Evolutionary conservation across 192 early-diverging fungal species (phyloP).

Genomic region (Powellomyces hirtus): DNA sequence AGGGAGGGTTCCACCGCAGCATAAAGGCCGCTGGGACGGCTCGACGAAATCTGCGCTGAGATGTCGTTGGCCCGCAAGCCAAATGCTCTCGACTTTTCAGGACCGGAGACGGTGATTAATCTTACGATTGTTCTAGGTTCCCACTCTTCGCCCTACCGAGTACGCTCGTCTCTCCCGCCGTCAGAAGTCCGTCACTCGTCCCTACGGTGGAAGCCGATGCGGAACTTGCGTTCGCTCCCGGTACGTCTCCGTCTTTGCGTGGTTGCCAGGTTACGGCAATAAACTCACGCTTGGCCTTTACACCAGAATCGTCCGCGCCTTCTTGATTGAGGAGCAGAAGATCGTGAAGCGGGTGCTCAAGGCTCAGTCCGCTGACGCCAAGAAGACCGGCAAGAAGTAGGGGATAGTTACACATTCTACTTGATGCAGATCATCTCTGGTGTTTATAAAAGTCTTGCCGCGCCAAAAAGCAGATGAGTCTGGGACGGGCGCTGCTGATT

Average conservation of each 20-base stretch:
- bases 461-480: too few relatives aligned
- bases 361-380: slow-evolving; percentile 53
- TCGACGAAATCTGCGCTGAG: background rate
- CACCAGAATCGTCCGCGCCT: slow-evolving; percentile 92
- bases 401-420: background rate
- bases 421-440: too few relatives aligned
- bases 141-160: slow-evolving; percentile 88
- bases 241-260: slow-evolving; percentile 15
- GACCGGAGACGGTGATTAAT: background rate
- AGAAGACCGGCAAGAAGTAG: slow-evolving; percentile 44
- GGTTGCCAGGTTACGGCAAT: background rate
- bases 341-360: slow-evolving; percentile 99
- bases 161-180: slow-evolving; percentile 89
- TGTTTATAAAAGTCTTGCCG: too few relatives aligned
- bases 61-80: too few relatives aligned
- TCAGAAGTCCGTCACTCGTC: slow-evolving; percentile 90
- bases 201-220: slow-evolving; percentile 97
- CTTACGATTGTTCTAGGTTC: slow-evolving; percentile 52
- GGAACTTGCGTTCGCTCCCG: slow-evolving; percentile 74
- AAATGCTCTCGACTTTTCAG: background rate
- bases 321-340: slow-evolving; percentile 99
- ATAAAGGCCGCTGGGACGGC: background rate
- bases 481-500: too few relatives aligned
- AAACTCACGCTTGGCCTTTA: slow-evolving; percentile 9
- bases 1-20: too few relatives aligned